These are phyloP conservation scores for Neonectria magnoliae DNA, from an alignment of 2,329 filamentous ascomycete genomes.

Conservation along the genomic window DNA sequence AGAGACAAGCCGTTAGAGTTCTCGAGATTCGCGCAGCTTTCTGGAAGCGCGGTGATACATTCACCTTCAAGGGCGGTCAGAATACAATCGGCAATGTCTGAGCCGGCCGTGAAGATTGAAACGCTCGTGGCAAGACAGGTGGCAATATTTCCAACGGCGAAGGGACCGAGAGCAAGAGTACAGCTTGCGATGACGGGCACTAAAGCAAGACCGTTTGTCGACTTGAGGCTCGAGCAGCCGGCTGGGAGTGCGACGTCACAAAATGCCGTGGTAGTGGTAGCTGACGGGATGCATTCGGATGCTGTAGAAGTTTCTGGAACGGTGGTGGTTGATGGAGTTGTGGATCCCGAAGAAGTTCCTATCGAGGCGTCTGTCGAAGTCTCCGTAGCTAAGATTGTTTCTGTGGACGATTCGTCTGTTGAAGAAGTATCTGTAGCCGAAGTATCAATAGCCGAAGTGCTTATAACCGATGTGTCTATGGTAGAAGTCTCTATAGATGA, in stretches of 20 bases:
- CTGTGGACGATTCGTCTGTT: background rate
- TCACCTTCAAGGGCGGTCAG: slow-evolving; percentile 12
- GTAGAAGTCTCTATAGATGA: no score
- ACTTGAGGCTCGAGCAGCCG: slow-evolving; percentile 9
- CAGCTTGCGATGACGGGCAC: slow-evolving; percentile 15
- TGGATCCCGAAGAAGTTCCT: background rate
- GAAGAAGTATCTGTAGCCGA: background rate
- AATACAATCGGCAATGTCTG: slow-evolving; percentile 22
- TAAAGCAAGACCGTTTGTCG: slow-evolving; percentile 10
- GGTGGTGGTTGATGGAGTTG: background rate
- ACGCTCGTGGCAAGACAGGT: slow-evolving; percentile 12
- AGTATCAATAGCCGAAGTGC: no score
- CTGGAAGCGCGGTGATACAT: slow-evolving; percentile 20
- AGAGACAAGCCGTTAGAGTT: background rate
- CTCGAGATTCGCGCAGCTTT: background rate
- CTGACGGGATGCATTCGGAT: background rate
- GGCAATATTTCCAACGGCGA: slow-evolving; percentile 11
- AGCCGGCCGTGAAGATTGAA: slow-evolving; percentile 7
- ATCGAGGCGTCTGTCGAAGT: background rate
- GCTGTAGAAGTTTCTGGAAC: background rate
- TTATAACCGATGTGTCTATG: no score
- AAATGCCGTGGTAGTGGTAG: background rate
- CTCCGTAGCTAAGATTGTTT: background rate
- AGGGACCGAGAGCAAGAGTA: slow-evolving; percentile 20
- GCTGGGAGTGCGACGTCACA: slow-evolving; percentile 17